Conservation (phyloP, 169 alveolate genomes). For the Cryptosporidium sp. region DNA sequence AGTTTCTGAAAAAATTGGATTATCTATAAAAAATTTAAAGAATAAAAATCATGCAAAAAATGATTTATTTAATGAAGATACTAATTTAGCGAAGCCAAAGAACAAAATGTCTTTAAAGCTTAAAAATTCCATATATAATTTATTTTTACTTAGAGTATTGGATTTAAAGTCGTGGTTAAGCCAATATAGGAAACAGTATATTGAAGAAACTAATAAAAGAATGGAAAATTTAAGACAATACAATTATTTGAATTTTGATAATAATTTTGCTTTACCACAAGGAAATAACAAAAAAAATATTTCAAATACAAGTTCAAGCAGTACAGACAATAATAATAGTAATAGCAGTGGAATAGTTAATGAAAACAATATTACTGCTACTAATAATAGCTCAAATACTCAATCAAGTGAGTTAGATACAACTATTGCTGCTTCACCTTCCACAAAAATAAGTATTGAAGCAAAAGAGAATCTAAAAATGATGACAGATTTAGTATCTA, state of each 20-base stretch:
- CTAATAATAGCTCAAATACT: neutral
- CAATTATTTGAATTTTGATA: constrained; percentile 46
- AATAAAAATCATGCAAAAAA: neutral
- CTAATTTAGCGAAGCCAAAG: neutral
- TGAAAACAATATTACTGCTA: neutral
- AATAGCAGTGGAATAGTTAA: neutral
- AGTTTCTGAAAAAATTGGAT: neutral
- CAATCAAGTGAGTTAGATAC: neutral
- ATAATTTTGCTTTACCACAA: neutral
- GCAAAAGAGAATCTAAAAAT: constrained; percentile 28
- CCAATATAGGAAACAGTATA: constrained; percentile 60
- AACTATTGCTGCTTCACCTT: too few species aligned
- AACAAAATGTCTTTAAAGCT: constrained; percentile 46
- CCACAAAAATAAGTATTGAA: constrained; percentile 6
- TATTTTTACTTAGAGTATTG: constrained; percentile 56
- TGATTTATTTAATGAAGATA: neutral
- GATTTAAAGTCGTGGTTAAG: constrained; percentile 52
- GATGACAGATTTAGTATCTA: constrained; percentile 39
- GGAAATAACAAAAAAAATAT: neutral
- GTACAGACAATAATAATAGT: neutral
- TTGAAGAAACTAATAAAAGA: constrained; percentile 58
- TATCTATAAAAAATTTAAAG: neutral
- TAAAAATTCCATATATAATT: constrained; percentile 35
- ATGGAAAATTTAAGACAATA: constrained; percentile 13
- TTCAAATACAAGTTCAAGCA: constrained; percentile 27